Conservation (phyloP, 1,284 basidiomycete species). For the Austroboletus novae-zelandiae region DNA sequence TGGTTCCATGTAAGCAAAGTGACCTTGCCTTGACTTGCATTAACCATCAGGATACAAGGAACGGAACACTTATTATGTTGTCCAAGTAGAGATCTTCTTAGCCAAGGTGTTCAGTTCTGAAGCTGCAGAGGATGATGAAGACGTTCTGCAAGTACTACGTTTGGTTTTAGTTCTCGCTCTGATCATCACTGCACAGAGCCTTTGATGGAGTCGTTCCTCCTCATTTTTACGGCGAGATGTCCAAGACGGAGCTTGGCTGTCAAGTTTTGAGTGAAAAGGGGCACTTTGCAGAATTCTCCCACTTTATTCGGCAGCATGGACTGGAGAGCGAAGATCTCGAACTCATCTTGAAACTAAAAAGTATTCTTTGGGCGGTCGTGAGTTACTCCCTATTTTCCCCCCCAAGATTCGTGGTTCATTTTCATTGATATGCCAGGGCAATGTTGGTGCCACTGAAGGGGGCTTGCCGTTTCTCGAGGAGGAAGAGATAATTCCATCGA, state of each 20-base stretch:
- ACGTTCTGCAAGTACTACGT: conserved; percentile 48
- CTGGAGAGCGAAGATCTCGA: conserved; percentile 82
- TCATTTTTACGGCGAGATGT: conserved; percentile 98
- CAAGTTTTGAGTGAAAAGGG: conserved; percentile 87
- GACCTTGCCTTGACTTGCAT: background rate
- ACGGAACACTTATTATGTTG: conserved; percentile 83
- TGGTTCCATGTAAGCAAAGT: conserved; percentile 83
- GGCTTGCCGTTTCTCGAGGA: conserved; percentile 95
- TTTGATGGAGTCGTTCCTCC: conserved; percentile 89
- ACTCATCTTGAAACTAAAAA: conserved; percentile 88
- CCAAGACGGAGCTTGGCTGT: conserved; percentile 93
- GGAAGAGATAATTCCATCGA: conserved; percentile 86
- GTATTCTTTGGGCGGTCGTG: conserved; percentile 95
- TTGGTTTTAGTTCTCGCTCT: background rate
- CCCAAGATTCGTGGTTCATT: background rate
- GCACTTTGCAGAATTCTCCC: conserved; percentile 89
- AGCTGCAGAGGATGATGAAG: conserved; percentile 61
- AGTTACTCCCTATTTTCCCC: conserved; percentile 32
- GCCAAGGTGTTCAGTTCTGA: conserved; percentile 70
- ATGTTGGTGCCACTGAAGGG: conserved; percentile 86
- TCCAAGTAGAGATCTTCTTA: conserved; percentile 85
- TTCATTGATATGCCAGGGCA: conserved; percentile 61
- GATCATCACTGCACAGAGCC: conserved; percentile 39
- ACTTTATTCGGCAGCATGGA: conserved; percentile 86
- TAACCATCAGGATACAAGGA: conserved; percentile 49